Evolutionary conservation across 2,329 filamentous ascomycete species (phyloP), one percentile per base, ranked within the genome.

Genomic region (Alternaria atra): DNA sequence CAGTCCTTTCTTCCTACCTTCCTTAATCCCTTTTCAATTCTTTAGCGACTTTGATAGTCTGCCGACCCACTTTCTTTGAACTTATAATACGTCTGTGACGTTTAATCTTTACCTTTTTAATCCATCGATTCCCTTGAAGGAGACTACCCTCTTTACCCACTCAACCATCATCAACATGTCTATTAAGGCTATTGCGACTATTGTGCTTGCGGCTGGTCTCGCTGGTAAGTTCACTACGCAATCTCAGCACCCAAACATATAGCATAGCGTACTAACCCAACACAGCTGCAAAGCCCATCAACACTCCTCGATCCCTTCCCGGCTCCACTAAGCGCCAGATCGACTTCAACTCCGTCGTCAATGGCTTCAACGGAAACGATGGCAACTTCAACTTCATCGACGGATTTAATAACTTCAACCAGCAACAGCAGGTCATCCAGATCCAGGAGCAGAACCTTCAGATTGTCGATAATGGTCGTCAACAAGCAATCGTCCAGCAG

Each of bases 11-110:
- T 58, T 67, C 59, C 54, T 51, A 56, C 47, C 66, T 66, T 67
- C 55, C 55, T 70, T 75, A 73, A 74, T 76, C 67, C 65, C 35
- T 25, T 39, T 66, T 61, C 57, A 63, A 48, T 67, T 68, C 64
- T 64, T 57, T 62, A 42, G 70, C 70, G 73, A 69, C 74, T 77
- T 77, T 77, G 74, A 77, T 68, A 77, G 74, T 77, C 73, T 67
- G 71, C 70, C 44, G n/a, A 44, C 60, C 57, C 65, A 58, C 63
- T 62, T 63, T 65, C 69, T 69, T 63, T 66, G 39, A 57, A 68
- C 51, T 20, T 61, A 53, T 57, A 66, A 61, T 63, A 65, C 73
- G 73, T 76, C 73, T 74, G 73, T 64, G 73, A 77, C 73, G 69
- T 73, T 67, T 71, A 68, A 66, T 70, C 58, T 50, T 62, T 65